A percentile compares a stretch with the other conserved stretches of the same genome.
Evolutionary conservation across 176 grass and related monocot genomes (phyloP).

Genomic region (Rhynchospora breviuscula): DNA sequence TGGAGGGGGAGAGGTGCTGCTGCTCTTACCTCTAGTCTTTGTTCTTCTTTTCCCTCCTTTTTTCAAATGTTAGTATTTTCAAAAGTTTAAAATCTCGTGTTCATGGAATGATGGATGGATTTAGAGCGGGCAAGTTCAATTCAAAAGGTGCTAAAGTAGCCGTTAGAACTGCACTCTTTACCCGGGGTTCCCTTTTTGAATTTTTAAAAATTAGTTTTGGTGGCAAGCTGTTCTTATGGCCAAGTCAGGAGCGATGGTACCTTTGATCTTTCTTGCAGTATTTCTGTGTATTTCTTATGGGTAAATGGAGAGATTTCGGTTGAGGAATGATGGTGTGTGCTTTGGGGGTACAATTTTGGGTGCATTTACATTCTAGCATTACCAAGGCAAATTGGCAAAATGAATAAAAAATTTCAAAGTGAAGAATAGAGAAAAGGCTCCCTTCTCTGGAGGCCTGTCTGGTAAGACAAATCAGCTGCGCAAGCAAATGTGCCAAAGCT

Average conservation of each 20-base stretch:
- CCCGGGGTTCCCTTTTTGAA: neutral
- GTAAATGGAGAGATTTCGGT: neutral
- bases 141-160: conserved; percentile 17
- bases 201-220: neutral
- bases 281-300: neutral
- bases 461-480: neutral
- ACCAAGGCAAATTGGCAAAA: neutral
- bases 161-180: neutral
- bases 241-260: neutral
- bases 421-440: neutral
- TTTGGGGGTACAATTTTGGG: neutral
- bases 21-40: conserved; percentile 45
- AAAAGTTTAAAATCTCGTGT: conserved; percentile 40
- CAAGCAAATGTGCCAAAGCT: neutral
- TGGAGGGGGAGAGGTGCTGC: conserved; percentile 42
- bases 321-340: neutral
- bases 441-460: neutral
- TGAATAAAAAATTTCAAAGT: neutral
- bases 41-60: conserved; percentile 37
- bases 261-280: neutral
- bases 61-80: conserved; percentile 64
- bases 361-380: neutral
- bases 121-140: neutral
- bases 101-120: neutral
- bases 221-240: neutral